Evolutionary conservation across 2,329 filamentous ascomycete species (phyloP), one percentile per base, ranked within the genome.

Genomic region (Ophiostoma fasciatum): DNA sequence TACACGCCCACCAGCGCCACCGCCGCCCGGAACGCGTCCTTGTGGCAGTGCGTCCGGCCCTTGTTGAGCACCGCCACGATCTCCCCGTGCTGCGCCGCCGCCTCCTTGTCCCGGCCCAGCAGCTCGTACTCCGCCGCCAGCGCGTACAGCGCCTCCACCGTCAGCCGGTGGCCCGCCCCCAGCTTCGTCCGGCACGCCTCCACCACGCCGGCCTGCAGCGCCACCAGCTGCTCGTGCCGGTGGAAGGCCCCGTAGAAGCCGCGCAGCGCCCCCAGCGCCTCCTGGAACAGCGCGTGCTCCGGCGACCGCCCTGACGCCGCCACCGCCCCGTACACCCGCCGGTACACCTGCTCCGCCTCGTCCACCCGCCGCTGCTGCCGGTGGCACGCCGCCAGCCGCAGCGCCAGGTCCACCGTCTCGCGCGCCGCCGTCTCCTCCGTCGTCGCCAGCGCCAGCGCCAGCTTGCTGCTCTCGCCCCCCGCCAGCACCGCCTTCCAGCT

Each of bases 1-100:
- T 66, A 68, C 32, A 65, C 52, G 7, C 50, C 49, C 20, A 60
- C 53, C 4, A 70, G 55, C 13, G 58, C 55, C 8, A 62, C 43
- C 0, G 63, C 59, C 5, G 66, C 65, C 33, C 61, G 51, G 17
- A 68, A 57, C 0, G 60, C 64, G 13, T 61, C 59, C 1, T 53
- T 50, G 7, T 60, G 57, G 33, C 52, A 55, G 31, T 56, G 42
- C n/a, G 49, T 54, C 4, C 44, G 49, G 28, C 53, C 51, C 39
- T 53, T 51, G 37, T 55, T 52, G 28, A 53, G 49, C 4, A 49
- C 38, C 1, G 49, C 46, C 29, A 58, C 53, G 19, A 60, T 60
- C 45, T 60, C 56, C 17, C 49, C 47, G 37, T 59, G 59, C 43
- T 54, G 54, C 2, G 45, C 46, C 28, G 52, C 55, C 1, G 54